Base-by-base conservation (phyloP, 805 yeast genomes). In the Sugiyamaella marilandica region DNA sequence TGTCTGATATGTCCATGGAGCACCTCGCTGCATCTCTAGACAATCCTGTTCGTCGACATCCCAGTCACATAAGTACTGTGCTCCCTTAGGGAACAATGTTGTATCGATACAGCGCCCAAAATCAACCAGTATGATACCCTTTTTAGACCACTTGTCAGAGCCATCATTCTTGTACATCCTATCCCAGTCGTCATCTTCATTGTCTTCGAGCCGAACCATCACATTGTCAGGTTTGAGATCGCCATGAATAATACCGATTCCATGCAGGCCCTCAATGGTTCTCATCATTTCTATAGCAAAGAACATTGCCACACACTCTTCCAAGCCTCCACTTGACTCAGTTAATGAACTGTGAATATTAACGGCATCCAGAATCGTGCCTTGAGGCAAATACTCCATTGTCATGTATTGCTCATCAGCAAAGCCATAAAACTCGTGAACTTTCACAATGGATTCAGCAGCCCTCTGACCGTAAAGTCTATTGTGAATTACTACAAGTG, bases 161-260 rank as follows among this genome's bases (percentile, higher is more conserved):
- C 78, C 78, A 19, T 68, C 62, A 0, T 67, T 55, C 34, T 63
- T 60, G 52, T 74, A 76, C 14, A 47, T 9, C 50, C 55, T 34
- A 49, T 51, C 37, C 53, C 58, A 48, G 45, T 47, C 33, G 57
- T 67, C 33, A 52, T 48, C 54, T 4, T 57, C 60, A 0, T 54
- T 57, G 26, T 61, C 53, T 13, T 71, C 69, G 39, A 85, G 73
- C 37, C 85, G 68, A 0, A 88, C 63, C 95, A 90, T 85, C 58
- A 94, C 86, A 64, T 89, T 90, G 57, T 87, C 96, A 0, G 96
- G 84, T 63, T 85, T 87, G 50, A 90, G 67, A 65, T 90, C 95
- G 1, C 96, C 95, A 69, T 90, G 97, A 10, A 90, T 73, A 1
- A 90, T 81, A 0, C 84, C 84, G 13, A 77, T 67, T 0, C 67